phyloP scores from a whole-genome alignment of 768 basidiomycete species.

The Kwoniella dejecticola region DNA sequence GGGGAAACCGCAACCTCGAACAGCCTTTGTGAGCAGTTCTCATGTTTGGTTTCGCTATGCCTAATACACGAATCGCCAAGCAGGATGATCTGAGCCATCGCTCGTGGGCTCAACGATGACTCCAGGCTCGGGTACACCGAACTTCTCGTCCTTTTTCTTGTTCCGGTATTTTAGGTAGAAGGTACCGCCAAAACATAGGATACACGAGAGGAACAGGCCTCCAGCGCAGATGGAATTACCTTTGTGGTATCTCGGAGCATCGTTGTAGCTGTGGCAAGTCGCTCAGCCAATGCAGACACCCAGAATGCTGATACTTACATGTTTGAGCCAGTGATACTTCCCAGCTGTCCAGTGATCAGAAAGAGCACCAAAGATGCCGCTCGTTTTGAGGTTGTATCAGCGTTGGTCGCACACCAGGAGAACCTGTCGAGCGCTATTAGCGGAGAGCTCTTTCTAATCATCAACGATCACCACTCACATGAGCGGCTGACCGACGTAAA shows the following conservation, averaged over 20 bases:
- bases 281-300: not conserved
- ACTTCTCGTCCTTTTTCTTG: slow-evolving; percentile 23
- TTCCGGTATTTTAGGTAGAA: slow-evolving; percentile 27
- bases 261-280: slow-evolving; percentile 18
- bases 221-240: slow-evolving; percentile 29
- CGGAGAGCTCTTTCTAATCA: not conserved
- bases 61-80: slow-evolving; percentile 23
- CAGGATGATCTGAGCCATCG: slow-evolving; percentile 17
- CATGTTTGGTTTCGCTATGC: not conserved
- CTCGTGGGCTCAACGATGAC: not conserved
- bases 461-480: slow-evolving; percentile 19
- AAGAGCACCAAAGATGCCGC: slow-evolving; percentile 25
- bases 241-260: slow-evolving; percentile 25
- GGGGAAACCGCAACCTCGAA: no score
- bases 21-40: no score
- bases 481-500: slow-evolving; percentile 28
- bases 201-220: slow-evolving; percentile 14
- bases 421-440: slow-evolving; percentile 11
- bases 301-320: not conserved
- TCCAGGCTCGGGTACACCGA: slow-evolving; percentile 6
- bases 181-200: slow-evolving; percentile 13
- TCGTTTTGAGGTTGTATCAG: slow-evolving; percentile 23
- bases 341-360: slow-evolving; percentile 27
- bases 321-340: slow-evolving; percentile 10
- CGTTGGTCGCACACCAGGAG: slow-evolving; percentile 31